Evolutionary conservation across 1,284 basidiomycete genomes (phyloP).

Genomic region (Fomes fomentarius): DNA sequence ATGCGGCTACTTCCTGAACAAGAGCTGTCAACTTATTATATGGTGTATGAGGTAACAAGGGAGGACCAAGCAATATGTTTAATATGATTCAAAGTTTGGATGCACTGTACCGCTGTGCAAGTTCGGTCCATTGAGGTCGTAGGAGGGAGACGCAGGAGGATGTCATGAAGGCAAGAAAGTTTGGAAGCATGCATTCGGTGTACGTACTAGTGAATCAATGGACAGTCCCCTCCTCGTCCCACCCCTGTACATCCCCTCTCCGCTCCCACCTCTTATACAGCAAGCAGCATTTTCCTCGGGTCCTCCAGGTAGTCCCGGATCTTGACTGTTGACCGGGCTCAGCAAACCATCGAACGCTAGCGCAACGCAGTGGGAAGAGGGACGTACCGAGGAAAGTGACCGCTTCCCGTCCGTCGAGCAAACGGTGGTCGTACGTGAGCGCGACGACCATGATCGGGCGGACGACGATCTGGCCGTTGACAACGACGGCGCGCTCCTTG

Average conservation of each 20-base stretch:
- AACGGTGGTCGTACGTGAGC: slow-evolving; percentile 94
- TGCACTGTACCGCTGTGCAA: no score
- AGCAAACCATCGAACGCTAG: neutral
- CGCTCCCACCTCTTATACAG: slow-evolving; percentile 12
- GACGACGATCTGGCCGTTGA: slow-evolving; percentile 93
- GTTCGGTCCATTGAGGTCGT: no score
- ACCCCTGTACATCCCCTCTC: neutral
- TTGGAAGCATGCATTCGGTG: neutral
- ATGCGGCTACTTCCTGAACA: no score
- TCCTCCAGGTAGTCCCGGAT: slow-evolving; percentile 75
- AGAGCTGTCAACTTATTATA: no score
- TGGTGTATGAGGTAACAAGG: no score
- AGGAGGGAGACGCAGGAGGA: no score
- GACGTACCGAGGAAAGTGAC: slow-evolving; percentile 94
- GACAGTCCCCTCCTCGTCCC: neutral
- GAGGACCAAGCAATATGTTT: no score
- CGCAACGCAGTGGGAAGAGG: neutral
- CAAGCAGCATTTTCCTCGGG: slow-evolving; percentile 64
- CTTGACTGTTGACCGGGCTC: slow-evolving; percentile 51
- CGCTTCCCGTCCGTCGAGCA: slow-evolving; percentile 95
- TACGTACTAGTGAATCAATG: neutral
- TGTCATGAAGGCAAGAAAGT: no score
- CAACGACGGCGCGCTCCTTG: slow-evolving; percentile 93
- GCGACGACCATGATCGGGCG: slow-evolving; percentile 97
- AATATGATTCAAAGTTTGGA: no score